Base-by-base conservation (phyloP, 148 eudicot genomes). In the Cornus kousa region DNA sequence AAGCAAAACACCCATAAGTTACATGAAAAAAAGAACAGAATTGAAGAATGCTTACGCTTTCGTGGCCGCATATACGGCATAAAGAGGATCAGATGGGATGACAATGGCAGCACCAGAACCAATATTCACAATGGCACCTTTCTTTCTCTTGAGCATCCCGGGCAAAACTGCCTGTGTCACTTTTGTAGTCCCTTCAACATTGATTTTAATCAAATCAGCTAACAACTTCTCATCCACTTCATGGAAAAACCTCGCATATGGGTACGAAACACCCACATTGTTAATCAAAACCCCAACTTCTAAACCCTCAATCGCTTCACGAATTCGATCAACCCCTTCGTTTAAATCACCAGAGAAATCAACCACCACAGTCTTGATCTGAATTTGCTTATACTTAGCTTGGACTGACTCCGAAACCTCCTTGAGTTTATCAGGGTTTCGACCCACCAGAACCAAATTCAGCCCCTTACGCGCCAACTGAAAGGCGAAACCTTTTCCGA, bases 401-500 rank as follows among this genome's bases (percentile, higher is more conserved):
- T 82, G 84, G 12, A 93, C 89, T 9, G 80, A 55, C 28, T 74
- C 87, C 5, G 84, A 79, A 65, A 92, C 93, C 74, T 89, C 92
- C 2, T 74, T 77, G 39, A 92, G 84, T 83, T 90, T 92, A 17
- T 85, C 89, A 2, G 91, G 93, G 73, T 87, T 93, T 4, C 97
- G 83, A 67, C 88, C 94, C 11, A 93, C 94, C 17, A 93, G 83
- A 8, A 91, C 74, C 3, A 93, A 68, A 74, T 91, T 88, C 33
- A 93, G 84, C 22, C 97, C 97, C 65, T 89, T 89, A 4, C 80
- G 80, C 72, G 94, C 97, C 59, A 93, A 77, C 67, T 93, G 87
- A 78, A 93, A 91, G 67, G 94, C 97, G 71, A 91, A 93, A 57
- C 86, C 89, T 67, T 91, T 93, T 5, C 97, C 97, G 48, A 93